Conservation (phyloP, 2,329 filamentous ascomycete genomes). For the Diaporthe sp. region DNA sequence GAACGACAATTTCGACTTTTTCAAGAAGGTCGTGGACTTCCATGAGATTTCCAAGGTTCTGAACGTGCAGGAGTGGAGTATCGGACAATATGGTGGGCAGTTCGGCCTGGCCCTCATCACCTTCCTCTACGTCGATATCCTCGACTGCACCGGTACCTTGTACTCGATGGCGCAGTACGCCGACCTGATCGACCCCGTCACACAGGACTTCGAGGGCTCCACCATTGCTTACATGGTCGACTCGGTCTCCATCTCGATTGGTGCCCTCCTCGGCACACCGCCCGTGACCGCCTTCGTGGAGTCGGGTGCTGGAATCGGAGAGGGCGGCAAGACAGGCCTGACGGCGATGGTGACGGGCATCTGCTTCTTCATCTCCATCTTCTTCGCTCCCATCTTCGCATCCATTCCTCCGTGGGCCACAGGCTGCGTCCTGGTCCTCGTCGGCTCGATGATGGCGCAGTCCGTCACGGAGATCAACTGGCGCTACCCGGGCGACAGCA, state of each 20-base stretch:
- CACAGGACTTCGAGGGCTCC: slow-evolving; percentile 89
- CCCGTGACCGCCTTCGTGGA: slow-evolving; percentile 83
- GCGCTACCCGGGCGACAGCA: slow-evolving; percentile 85
- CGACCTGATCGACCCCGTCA: slow-evolving; percentile 83
- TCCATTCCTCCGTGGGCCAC: slow-evolving; percentile 85
- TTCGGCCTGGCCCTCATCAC: slow-evolving; percentile 89
- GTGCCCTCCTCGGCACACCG: slow-evolving; percentile 77
- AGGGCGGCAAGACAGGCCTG: slow-evolving; percentile 80
- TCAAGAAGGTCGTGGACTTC: slow-evolving; percentile 89
- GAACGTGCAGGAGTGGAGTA: slow-evolving; percentile 80
- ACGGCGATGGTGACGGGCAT: slow-evolving; percentile 78
- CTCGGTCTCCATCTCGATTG: slow-evolving; percentile 82
- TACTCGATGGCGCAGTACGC: slow-evolving; percentile 93
- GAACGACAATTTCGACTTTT: slow-evolving; percentile 83
- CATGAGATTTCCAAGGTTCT: slow-evolving; percentile 80
- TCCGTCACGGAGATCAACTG: slow-evolving; percentile 89
- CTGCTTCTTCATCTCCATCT: slow-evolving; percentile 79
- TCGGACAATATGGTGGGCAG: slow-evolving; percentile 77
- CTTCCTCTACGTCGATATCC: slow-evolving; percentile 91
- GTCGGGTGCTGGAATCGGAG: slow-evolving; percentile 80
- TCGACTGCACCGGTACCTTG: slow-evolving; percentile 87
- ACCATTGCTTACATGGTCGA: slow-evolving; percentile 85
- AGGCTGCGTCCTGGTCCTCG: slow-evolving; percentile 82
- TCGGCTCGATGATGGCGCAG: slow-evolving; percentile 89
- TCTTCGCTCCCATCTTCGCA: slow-evolving; percentile 83